phyloP scores from a whole-genome alignment of 192 early-diverging fungal genomes.

The Backusella sp. region DNA sequence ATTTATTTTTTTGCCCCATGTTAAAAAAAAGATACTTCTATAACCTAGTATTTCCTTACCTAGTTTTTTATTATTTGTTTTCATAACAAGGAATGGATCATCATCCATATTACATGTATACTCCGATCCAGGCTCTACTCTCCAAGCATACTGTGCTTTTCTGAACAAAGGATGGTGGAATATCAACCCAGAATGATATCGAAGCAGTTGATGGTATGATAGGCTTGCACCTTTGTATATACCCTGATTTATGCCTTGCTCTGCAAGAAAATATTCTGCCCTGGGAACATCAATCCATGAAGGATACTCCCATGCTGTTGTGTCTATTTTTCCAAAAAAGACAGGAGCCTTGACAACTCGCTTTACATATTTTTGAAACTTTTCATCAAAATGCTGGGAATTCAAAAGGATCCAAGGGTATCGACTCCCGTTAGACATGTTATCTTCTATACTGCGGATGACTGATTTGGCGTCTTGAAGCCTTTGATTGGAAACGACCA shows the following conservation, averaged over 20 bases:
- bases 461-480: conserved; percentile 52
- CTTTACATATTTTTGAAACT: conserved; percentile 44
- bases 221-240: conserved; percentile 28
- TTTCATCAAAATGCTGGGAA: conserved; percentile 59
- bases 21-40: not conserved
- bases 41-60: conserved; percentile 36
- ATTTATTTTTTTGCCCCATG: too few species aligned
- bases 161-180: conserved; percentile 63
- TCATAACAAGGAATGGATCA: conserved; percentile 74
- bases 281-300: conserved; percentile 64
- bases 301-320: conserved; percentile 77
- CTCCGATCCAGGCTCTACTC: conserved; percentile 73
- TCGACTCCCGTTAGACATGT: conserved; percentile 60
- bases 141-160: conserved; percentile 74
- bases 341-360: conserved; percentile 12
- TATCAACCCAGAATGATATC: conserved; percentile 55
- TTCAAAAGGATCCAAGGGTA: conserved; percentile 77
- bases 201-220: conserved; percentile 11
- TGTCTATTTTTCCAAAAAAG: conserved; percentile 41
- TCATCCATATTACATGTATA: conserved; percentile 73
- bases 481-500: conserved; percentile 68
- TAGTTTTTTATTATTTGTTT: conserved; percentile 66
- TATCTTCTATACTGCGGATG: conserved; percentile 67
- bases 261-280: conserved; percentile 54
- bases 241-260: conserved; percentile 44